Evolutionary conservation across 768 basidiomycete species (phyloP).

Genomic region (Cystofilobasidium bisporidii): DNA sequence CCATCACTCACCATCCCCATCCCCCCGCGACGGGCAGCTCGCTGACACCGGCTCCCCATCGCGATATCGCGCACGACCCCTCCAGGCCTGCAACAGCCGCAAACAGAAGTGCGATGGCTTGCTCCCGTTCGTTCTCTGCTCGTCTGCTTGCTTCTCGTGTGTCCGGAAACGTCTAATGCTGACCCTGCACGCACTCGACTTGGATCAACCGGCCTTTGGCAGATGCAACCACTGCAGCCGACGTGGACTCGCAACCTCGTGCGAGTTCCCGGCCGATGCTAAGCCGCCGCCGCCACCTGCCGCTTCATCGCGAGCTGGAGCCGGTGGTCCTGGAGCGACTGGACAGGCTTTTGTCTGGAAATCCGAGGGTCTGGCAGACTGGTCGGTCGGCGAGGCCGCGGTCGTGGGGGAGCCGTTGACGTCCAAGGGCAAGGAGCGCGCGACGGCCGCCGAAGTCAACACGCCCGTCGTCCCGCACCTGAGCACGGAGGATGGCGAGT

Average conservation of each 20-base stretch:
- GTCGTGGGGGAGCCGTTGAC: no score
- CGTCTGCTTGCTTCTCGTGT: not conserved
- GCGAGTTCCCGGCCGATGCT: slow-evolving; percentile 6
- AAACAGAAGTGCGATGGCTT: not conserved
- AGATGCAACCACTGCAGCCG: not conserved
- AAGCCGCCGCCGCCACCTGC: not conserved
- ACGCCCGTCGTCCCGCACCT: not conserved
- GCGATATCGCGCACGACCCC: no score
- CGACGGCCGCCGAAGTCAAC: not conserved
- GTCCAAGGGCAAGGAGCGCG: not conserved
- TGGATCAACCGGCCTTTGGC: not conserved
- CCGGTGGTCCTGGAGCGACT: not conserved
- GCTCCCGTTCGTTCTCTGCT: not conserved
- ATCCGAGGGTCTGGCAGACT: not conserved
- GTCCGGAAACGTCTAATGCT: no score
- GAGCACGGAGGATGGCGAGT: not conserved
- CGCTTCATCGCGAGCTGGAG: not conserved
- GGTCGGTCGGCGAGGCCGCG: not conserved
- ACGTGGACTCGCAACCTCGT: not conserved
- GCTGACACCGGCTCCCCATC: not conserved
- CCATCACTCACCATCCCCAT: no score
- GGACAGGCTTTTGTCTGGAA: not conserved
- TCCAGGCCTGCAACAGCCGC: not conserved
- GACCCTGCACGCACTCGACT: not conserved
- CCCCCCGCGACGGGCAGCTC: not conserved